A percentile compares a stretch with the other conserved stretches of the same genome.
phyloP scores from a whole-genome alignment of 768 basidiomycete species.

The Suillus hirtellus region DNA sequence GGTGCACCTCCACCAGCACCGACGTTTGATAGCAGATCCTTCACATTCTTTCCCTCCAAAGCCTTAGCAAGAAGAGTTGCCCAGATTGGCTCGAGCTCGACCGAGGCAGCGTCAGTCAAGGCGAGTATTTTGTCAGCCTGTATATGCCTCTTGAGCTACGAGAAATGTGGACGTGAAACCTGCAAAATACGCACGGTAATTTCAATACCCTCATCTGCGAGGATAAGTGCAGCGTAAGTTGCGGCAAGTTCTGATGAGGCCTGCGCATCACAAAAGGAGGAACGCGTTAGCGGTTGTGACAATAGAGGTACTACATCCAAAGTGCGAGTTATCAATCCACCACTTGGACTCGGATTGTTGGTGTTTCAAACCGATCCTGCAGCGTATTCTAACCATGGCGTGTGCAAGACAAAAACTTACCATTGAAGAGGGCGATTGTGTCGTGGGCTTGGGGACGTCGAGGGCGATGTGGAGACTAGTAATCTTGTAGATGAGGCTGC shows the following conservation, averaged over 20 bases:
- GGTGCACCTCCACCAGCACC: constrained; percentile 90
- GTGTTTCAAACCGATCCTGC: not conserved
- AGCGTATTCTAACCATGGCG: not conserved
- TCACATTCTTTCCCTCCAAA: constrained; percentile 96
- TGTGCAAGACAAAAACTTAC: constrained; percentile 19
- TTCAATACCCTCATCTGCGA: constrained; percentile 96
- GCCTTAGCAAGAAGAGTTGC: constrained; percentile 96
- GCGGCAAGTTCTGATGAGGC: constrained; percentile 81
- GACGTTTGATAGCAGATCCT: constrained; percentile 93
- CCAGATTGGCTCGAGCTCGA: constrained; percentile 97
- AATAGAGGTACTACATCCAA: constrained; percentile 15
- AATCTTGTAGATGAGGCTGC: not conserved
- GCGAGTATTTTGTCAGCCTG: constrained; percentile 91
- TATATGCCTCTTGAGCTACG: constrained; percentile 8
- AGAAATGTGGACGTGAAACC: not conserved
- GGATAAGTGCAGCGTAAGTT: constrained; percentile 96
- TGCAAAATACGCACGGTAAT: constrained; percentile 75
- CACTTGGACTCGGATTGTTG: constrained; percentile 7
- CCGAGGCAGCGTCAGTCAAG: constrained; percentile 78
- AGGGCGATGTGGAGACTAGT: constrained; percentile 17
- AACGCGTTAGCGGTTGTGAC: constrained; percentile 18
- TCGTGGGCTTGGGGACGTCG: constrained; percentile 15
- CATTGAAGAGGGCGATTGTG: constrained; percentile 23
- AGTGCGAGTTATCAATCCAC: constrained; percentile 20
- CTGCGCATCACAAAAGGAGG: constrained; percentile 25